phyloP scores from a whole-genome alignment of 495 filamentous ascomycete species.

The Penicillium chermesinum region DNA sequence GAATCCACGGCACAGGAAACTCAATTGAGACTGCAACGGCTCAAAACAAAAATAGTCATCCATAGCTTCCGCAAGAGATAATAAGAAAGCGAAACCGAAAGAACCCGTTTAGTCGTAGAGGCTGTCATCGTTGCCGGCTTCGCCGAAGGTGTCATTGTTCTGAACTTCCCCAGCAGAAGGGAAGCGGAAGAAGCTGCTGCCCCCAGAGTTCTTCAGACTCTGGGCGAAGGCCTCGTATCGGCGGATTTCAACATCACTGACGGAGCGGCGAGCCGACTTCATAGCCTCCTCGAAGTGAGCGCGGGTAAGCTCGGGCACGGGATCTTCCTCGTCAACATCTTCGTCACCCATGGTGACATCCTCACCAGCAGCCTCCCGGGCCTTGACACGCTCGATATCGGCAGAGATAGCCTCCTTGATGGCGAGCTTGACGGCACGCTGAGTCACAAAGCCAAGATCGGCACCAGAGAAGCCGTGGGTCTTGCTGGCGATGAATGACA shows the following conservation, averaged over 20 bases:
- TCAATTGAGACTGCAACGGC: slow-evolving; percentile 10
- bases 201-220: slow-evolving; percentile 95
- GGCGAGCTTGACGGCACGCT: slow-evolving; percentile 97
- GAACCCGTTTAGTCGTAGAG: slow-evolving; percentile 60
- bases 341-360: slow-evolving; percentile 71
- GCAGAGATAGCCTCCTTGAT: slow-evolving; percentile 93
- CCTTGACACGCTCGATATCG: slow-evolving; percentile 85
- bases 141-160: slow-evolving; percentile 64
- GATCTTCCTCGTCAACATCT: slow-evolving; percentile 77
- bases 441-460: slow-evolving; percentile 97
- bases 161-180: slow-evolving; percentile 63
- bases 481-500: slow-evolving; percentile 89
- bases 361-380: slow-evolving; percentile 79
- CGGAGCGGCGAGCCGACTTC: slow-evolving; percentile 85
- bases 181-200: slow-evolving; percentile 96
- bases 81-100: slow-evolving; percentile 10
- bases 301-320: slow-evolving; percentile 92
- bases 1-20: slow-evolving; percentile 14
- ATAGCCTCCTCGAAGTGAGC: slow-evolving; percentile 99
- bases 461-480: slow-evolving; percentile 99
- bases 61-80: slow-evolving; percentile 14
- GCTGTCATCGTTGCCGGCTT: slow-evolving; percentile 83
- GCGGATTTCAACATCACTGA: slow-evolving; percentile 93
- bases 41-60: slow-evolving; percentile 19
- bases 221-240: slow-evolving; percentile 98